These are phyloP conservation scores for Heterobasidion annosum DNA, from an alignment of 1,284 basidiomycete species.

Conservation along the genomic window DNA sequence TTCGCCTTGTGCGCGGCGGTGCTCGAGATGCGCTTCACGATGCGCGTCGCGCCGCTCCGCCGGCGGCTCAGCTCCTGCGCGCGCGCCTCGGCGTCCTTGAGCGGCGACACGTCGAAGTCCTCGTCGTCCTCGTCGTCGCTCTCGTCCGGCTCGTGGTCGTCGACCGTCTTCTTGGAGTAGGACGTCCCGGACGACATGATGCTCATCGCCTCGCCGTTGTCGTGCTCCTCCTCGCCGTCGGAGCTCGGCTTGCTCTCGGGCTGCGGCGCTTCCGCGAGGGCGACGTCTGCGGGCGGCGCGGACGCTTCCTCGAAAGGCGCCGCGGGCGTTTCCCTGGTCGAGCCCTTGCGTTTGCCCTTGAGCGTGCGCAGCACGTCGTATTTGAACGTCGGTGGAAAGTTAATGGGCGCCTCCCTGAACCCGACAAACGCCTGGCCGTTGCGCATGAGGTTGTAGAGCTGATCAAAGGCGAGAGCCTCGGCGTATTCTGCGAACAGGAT, in stretches of 20 bases:
- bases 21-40: constrained; percentile 20
- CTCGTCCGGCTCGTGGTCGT: constrained; percentile 19
- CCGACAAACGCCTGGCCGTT: constrained; percentile 52
- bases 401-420: constrained; percentile 62
- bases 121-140: constrained; percentile 35
- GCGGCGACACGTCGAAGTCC: constrained; percentile 20
- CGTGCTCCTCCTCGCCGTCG: constrained; percentile 17
- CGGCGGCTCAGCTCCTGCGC: constrained; percentile 1
- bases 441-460: constrained; percentile 65
- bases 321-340: not conserved
- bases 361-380: constrained; percentile 61
- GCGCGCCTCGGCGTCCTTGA: constrained; percentile 4
- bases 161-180: constrained; percentile 31
- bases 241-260: constrained; percentile 5
- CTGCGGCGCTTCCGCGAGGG: not conserved
- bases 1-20: constrained; percentile 50
- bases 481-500: constrained; percentile 42
- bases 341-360: constrained; percentile 33
- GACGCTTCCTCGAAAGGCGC: not conserved
- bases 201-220: constrained; percentile 33
- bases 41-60: not conserved
- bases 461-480: constrained; percentile 74
- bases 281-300: not conserved
- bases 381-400: constrained; percentile 81
- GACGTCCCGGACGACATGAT: constrained; percentile 45